phyloP scores from a whole-genome alignment of 441 rosid species.

The Gossypium schwendimanii region DNA sequence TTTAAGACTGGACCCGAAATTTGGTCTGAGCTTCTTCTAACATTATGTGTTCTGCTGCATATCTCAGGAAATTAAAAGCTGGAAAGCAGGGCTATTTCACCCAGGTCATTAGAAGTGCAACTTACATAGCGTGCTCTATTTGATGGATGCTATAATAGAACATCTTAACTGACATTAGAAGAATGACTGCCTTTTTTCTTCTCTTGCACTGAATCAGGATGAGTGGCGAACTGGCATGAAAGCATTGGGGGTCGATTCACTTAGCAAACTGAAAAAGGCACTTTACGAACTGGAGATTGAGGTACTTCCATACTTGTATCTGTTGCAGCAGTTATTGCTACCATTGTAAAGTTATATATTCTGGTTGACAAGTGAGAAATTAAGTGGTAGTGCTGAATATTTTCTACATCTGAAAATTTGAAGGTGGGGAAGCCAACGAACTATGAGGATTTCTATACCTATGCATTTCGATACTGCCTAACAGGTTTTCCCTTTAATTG shows the following conservation, averaged over 20 bases:
- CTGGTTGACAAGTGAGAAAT: constrained; percentile 1
- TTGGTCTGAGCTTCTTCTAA: neutral
- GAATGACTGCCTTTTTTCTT: neutral
- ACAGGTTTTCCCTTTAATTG: constrained; percentile 39
- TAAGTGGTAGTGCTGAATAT: constrained; percentile 3
- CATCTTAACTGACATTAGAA: neutral
- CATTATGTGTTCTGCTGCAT: constrained; percentile 3
- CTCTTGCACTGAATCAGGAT: constrained; percentile 28
- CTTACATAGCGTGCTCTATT: neutral
- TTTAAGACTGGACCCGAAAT: neutral
- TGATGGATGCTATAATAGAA: neutral
- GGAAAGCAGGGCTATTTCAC: constrained; percentile 46
- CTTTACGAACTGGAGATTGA: constrained; percentile 43
- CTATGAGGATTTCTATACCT: constrained; percentile 46
- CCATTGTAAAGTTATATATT: neutral
- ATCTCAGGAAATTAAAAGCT: constrained; percentile 48
- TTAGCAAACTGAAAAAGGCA: constrained; percentile 41
- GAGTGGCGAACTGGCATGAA: constrained; percentile 60
- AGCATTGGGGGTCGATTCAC: constrained; percentile 33
- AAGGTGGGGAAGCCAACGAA: constrained; percentile 36
- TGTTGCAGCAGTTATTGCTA: constrained; percentile 5
- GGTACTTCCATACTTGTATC: constrained; percentile 32
- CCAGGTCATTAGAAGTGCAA: constrained; percentile 20
- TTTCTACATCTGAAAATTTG: constrained; percentile 15
- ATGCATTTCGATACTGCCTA: constrained; percentile 54